These are phyloP conservation scores for Aspergillus cristatus DNA, from an alignment of 495 filamentous ascomycete species.

Conservation along the genomic window DNA sequence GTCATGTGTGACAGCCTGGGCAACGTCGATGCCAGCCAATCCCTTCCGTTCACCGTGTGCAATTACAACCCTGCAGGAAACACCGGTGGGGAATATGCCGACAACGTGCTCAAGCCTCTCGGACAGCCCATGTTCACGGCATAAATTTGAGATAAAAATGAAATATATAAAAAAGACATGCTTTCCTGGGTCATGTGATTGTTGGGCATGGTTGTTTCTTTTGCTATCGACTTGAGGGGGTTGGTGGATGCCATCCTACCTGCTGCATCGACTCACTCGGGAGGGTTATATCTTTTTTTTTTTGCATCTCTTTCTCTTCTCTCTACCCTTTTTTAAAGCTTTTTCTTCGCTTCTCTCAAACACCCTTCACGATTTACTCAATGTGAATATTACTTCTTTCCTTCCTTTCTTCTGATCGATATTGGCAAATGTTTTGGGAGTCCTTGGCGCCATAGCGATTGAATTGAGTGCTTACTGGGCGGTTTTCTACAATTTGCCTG, in stretches of 20 bases:
- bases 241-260: no score
- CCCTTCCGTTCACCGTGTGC: constrained; percentile 67
- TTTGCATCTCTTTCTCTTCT: no score
- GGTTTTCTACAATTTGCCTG: no score
- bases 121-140: constrained; percentile 23
- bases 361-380: no score
- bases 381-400: constrained; percentile 31
- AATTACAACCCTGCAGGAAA: constrained; percentile 76
- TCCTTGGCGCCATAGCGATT: no score
- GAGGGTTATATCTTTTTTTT: no score
- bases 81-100: constrained; percentile 51
- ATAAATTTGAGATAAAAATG: constrained; percentile 10
- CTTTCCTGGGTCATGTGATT: no score
- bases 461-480: no score
- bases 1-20: constrained; percentile 42
- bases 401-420: constrained; percentile 15
- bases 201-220: no score
- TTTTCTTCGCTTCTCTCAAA: constrained; percentile 1
- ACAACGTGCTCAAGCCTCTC: constrained; percentile 50
- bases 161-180: no score
- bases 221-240: no score
- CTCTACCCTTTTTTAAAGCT: background rate
- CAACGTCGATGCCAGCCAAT: constrained; percentile 36
- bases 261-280: no score
- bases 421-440: background rate